A percentile compares a stretch with the other conserved stretches of the same genome.
These are phyloP conservation scores for Firmiana major DNA, from an alignment of 345 rosid genomes.

Conservation along the genomic window DNA sequence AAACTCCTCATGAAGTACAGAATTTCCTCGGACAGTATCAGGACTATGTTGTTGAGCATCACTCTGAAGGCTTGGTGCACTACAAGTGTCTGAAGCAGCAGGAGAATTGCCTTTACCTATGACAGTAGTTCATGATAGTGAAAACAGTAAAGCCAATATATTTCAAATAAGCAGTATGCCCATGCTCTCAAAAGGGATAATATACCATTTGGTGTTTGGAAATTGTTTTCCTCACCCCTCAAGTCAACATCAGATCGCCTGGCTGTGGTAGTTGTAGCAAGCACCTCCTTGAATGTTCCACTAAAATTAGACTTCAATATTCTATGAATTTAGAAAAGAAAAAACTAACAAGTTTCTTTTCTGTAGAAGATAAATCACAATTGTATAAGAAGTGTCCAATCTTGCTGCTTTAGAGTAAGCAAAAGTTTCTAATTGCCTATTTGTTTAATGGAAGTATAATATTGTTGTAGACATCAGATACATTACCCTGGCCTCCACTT, in stretches of 20 bases:
- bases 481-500: slow-evolving; percentile 67
- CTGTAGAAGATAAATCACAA: background rate
- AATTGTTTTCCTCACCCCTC: slow-evolving; percentile 44
- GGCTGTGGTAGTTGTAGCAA: slow-evolving; percentile 34
- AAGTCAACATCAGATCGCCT: slow-evolving; percentile 35
- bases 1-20: slow-evolving; percentile 59
- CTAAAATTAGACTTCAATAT: slow-evolving; percentile 18
- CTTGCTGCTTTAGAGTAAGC: background rate
- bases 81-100: slow-evolving; percentile 30
- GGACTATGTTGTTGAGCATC: slow-evolving; percentile 32
- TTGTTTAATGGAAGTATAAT: background rate
- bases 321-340: slow-evolving; percentile 14
- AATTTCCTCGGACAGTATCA: slow-evolving; percentile 34
- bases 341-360: background rate
- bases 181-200: slow-evolving; percentile 29
- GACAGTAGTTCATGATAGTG: slow-evolving; percentile 16
- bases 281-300: slow-evolving; percentile 46
- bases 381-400: background rate
- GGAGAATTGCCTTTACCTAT: slow-evolving; percentile 43
- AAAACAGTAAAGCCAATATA: slow-evolving; percentile 9
- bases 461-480: slow-evolving; percentile 1
- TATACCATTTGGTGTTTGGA: slow-evolving; percentile 42
- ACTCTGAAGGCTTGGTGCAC: slow-evolving; percentile 29
- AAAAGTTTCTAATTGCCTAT: background rate
- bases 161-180: background rate